Base-by-base conservation (phyloP, 2,329 filamentous ascomycete species). In the Teratosphaeria nubilosa region DNA sequence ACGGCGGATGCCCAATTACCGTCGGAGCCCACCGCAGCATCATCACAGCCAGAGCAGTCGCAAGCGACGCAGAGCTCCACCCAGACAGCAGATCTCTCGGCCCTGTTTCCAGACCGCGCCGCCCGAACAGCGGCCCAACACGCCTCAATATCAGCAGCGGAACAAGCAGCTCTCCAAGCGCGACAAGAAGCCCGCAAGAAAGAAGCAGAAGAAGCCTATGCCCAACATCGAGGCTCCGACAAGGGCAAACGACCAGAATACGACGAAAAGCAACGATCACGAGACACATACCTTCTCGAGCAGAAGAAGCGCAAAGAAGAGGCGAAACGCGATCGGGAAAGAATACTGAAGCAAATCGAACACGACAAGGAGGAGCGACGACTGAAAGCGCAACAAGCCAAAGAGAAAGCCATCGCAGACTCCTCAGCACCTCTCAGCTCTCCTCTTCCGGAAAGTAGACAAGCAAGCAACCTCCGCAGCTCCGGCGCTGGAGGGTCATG, bases 301-400 rank as follows among this genome's bases (percentile, higher is more conserved):
- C 71, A 86, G 58, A 85, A 81, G 51, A 80, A 80, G 69, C 80
- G 82, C 57, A 84, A 86, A 64, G 78, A 82, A 57, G 82, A 89
- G 61, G 82, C 84, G 2, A 79, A 82, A 52, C 81, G 86, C 51
- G 88, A 94, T 68, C 80, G 86, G 41, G 80, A 84, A 58, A 81
- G 88, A 1, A 86, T 95, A 56, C 78, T 91, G 51, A 83, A 84
- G 63, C 83, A 84, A 45, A 91, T 95, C 62, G 86, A 90, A 67
- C 83, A 86, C 60, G 90, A 95, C 74, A 88, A 87, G 69, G 80
- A 79, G 11, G 86, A 85, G 60, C 81, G 89, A 14, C 83, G 80
- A 60, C 79, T 80, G 24, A 75, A 77, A 59, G 54, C 51, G 20
- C 53, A 63, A 45, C 60, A 61, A 13, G 59, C 58, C 14, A 54